Evolutionary conservation across 2,329 filamentous ascomycete species (phyloP).

Genomic region (Coniochaeta sp.): DNA sequence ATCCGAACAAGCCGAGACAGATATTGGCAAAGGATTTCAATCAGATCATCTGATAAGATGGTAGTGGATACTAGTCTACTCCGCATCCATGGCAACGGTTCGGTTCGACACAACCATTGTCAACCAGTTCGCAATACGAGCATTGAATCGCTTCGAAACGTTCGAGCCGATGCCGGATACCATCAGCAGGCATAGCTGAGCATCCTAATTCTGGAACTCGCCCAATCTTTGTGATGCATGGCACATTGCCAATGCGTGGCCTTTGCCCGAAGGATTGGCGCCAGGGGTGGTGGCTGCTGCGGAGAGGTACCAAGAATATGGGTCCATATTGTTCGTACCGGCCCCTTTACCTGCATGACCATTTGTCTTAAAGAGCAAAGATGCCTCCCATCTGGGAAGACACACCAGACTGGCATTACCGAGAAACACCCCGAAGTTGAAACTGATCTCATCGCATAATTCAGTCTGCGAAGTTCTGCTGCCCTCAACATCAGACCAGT

Average conservation of each 20-base stretch:
- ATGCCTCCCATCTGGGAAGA: background rate
- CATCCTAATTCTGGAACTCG: background rate
- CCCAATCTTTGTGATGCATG: background rate
- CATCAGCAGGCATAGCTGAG: background rate
- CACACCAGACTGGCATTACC: background rate
- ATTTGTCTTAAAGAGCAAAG: too few relatives aligned
- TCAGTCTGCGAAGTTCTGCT: background rate
- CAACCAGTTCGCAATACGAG: too few relatives aligned
- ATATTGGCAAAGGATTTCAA: too few relatives aligned
- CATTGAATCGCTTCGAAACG: too few relatives aligned
- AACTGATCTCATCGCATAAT: background rate
- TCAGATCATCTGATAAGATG: background rate
- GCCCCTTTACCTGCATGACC: too few relatives aligned
- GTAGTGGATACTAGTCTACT: too few relatives aligned
- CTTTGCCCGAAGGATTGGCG: background rate
- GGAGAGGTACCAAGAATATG: too few relatives aligned
- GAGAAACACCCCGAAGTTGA: background rate
- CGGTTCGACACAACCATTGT: too few relatives aligned
- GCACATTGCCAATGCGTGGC: background rate
- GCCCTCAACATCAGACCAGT: background rate
- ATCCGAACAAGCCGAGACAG: too few relatives aligned
- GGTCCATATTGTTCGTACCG: too few relatives aligned
- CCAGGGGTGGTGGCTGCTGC: too few relatives aligned
- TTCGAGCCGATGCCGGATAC: background rate
- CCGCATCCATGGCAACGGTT: too few relatives aligned